Base-by-base conservation (phyloP, 2,329 filamentous ascomycete species). In the Cladosporium sp. region DNA sequence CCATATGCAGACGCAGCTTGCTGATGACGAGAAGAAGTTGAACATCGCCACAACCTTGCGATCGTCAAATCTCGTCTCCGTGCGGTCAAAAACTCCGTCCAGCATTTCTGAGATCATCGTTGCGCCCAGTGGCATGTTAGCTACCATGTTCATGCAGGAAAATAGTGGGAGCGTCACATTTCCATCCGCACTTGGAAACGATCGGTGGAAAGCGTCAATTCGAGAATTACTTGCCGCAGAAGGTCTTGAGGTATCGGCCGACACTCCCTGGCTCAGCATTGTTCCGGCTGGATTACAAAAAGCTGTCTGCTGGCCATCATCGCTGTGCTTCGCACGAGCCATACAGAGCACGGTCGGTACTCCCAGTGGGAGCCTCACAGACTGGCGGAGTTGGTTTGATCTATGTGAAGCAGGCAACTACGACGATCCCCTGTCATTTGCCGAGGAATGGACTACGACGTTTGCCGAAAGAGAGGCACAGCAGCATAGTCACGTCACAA, bases 381-480 rank as follows among this genome's bases (percentile, higher is more conserved):
- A 62, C 24, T 69, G 68, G 66, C 60, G 60, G 22, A 39, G 40
- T 24, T 68, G 63, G 64, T 67, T 69, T 40, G 48, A 58, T 25
- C 56, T 56, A 12, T 36, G 48, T 7, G 54, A 58, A 7, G 53
- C 59, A 24, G 57, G 62, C 1, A 53, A 54, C 19, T 70, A 70
- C n/a, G 76, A 73, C 12, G 52, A 55, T 25, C 40, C 52, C n/a
- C 63, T 57, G 58, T 35, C 58, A 66, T 57, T 63, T n/a, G 65
- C 67, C 2, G 64, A 71, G 50, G 61, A 66, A 17, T 70, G 68
- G 69, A 65, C 64, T 47, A 57, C 48, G 20, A 58, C 53, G 20
- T 59, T 58, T 17, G 52, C 57, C 13, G 63, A 65, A n/a, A 48
- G 63, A 34, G 57, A 64, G 42, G 58, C 71, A 50, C 68, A 42